These are phyloP conservation scores for Sungouiella thailandica DNA, from an alignment of 805 yeast species.

Conservation along the genomic window DNA sequence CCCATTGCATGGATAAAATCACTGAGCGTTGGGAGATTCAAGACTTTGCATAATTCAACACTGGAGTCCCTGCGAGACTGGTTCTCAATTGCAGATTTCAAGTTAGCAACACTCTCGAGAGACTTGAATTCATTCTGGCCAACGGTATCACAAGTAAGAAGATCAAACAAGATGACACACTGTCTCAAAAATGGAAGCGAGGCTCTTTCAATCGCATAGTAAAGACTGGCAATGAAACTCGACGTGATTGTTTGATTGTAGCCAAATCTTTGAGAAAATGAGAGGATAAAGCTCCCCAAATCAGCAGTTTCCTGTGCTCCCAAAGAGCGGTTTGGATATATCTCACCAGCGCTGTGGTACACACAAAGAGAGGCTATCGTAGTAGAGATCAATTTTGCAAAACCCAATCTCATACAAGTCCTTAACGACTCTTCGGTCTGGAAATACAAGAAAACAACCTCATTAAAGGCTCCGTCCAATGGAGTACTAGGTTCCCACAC, in stretches of 20 bases:
- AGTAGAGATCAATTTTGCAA: no score
- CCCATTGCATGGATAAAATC: conserved; percentile 16
- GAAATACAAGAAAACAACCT: no score
- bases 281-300: no score
- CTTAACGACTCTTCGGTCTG: no score
- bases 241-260: no score
- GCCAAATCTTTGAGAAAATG: no score
- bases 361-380: no score
- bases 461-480: conserved; percentile 29
- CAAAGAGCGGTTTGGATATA: no score
- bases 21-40: conserved; percentile 22
- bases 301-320: no score
- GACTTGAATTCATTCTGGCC: conserved; percentile 23
- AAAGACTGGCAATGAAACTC: no score
- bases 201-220: conserved; percentile 10
- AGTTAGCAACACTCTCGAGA: conserved; percentile 10
- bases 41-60: conserved; percentile 19
- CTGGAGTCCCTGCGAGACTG: conserved; percentile 17
- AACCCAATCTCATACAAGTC: no score
- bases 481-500: conserved; percentile 22
- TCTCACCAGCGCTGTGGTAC: no score
- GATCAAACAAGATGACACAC: conserved; percentile 26
- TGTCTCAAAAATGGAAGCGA: conserved; percentile 32
- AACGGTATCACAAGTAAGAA: conserved; percentile 23
- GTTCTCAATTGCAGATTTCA: conserved; percentile 13